Evolutionary conservation across 352 stramenopile species (phyloP).

Genomic region (Globisporangium canariense): DNA sequence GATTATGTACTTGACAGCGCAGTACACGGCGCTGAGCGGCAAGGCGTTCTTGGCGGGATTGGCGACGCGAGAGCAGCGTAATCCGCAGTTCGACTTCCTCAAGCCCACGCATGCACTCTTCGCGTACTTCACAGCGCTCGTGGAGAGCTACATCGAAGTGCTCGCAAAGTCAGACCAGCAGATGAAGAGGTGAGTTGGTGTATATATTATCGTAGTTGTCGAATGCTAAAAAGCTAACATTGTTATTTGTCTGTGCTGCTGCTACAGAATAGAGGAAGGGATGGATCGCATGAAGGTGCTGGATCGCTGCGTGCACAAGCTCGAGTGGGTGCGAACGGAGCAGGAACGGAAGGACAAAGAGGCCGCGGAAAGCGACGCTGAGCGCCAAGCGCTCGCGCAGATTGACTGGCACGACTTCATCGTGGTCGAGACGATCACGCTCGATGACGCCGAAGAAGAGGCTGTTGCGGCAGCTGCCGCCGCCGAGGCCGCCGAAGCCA

Average conservation of each 20-base stretch:
- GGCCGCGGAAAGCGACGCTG: constrained; percentile 67
- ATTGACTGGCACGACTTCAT: constrained; percentile 99
- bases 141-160: constrained; percentile 95
- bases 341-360: constrained; percentile 72
- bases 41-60: constrained; percentile 95
- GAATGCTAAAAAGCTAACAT: background rate
- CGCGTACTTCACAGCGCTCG: constrained; percentile 97
- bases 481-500: constrained; percentile 23
- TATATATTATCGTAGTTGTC: background rate
- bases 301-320: constrained; percentile 80
- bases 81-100: constrained; percentile 97
- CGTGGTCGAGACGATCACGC: constrained; percentile 98
- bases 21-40: constrained; percentile 96
- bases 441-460: constrained; percentile 87
- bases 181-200: constrained; percentile 48
- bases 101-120: constrained; percentile 97
- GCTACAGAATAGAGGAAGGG: constrained; percentile 55
- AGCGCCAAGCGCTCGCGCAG: constrained; percentile 65
- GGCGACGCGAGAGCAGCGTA: constrained; percentile 94
- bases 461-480: constrained; percentile 21
- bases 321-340: constrained; percentile 77
- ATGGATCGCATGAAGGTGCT: constrained; percentile 84
- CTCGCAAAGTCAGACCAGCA: constrained; percentile 66
- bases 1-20: constrained; percentile 97
- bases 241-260: background rate